Evolutionary conservation across 257 asterid genomes (phyloP).

Genomic region (Cynanchum wilfordii): DNA sequence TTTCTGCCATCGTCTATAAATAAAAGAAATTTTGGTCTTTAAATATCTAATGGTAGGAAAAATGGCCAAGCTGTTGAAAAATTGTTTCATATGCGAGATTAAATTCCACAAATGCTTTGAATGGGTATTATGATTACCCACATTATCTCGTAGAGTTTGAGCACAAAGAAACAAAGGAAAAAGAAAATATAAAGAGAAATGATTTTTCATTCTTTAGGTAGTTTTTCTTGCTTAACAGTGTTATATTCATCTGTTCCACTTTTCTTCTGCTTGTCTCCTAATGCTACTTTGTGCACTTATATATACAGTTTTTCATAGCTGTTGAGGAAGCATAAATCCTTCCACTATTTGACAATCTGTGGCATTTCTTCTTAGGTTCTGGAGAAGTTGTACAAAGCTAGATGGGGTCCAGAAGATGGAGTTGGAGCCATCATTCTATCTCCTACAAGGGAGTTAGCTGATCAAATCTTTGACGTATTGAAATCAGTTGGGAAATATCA

Average conservation of each 20-base stretch:
- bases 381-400: conserved; percentile 70
- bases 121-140: neutral
- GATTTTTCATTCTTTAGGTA: neutral
- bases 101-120: neutral
- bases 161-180: neutral
- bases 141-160: neutral
- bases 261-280: neutral
- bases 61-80: neutral
- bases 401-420: conserved; percentile 98
- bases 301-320: neutral
- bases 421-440: conserved; percentile 92
- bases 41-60: neutral
- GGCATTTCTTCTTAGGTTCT: conserved; percentile 45
- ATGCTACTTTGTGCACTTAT: neutral
- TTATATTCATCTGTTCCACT: neutral
- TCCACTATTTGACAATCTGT: neutral
- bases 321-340: neutral
- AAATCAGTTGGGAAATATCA: conserved; percentile 77
- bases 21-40: neutral
- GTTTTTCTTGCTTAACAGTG: neutral
- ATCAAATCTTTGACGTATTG: conserved; percentile 74
- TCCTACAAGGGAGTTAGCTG: conserved; percentile 92
- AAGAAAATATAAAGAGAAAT: neutral
- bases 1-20: neutral
- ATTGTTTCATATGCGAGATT: neutral